phyloP scores from a whole-genome alignment of 2,329 filamentous ascomycete species.

The Ceratocystis destructans region DNA sequence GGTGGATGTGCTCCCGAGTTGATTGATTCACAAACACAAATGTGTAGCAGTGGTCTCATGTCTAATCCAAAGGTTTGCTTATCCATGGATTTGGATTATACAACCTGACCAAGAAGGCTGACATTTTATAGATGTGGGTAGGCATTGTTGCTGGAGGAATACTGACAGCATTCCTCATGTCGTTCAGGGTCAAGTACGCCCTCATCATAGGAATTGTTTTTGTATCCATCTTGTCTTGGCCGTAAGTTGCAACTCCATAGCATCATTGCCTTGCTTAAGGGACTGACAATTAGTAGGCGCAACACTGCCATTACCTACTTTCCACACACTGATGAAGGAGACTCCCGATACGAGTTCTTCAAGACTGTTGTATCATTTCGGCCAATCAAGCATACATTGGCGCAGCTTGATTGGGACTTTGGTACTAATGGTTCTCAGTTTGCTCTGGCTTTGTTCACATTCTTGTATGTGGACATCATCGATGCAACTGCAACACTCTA shows the following conservation, averaged over 20 bases:
- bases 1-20: constrained; percentile 55
- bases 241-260: constrained; percentile 32
- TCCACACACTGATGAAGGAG: constrained; percentile 49
- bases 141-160: constrained; percentile 71
- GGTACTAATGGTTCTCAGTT: constrained; percentile 45
- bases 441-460: constrained; percentile 54
- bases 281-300: constrained; percentile 32
- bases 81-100: neutral
- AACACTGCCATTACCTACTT: constrained; percentile 60
- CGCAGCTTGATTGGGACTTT: constrained; percentile 53
- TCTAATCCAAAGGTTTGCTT: constrained; percentile 51
- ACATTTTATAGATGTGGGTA: constrained; percentile 57
- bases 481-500: constrained; percentile 79
- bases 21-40: constrained; percentile 33
- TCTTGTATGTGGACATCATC: constrained; percentile 81
- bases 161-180: constrained; percentile 67
- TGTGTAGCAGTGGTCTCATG: constrained; percentile 53
- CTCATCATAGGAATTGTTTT: constrained; percentile 60
- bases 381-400: constrained; percentile 50
- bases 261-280: neutral
- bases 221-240: constrained; percentile 63
- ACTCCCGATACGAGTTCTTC: constrained; percentile 57
- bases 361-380: constrained; percentile 58
- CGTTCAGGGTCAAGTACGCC: constrained; percentile 60
- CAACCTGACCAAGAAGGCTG: neutral